Evolutionary conservation across 345 rosid species (phyloP).

Genomic region (Physaria fendleri): DNA sequence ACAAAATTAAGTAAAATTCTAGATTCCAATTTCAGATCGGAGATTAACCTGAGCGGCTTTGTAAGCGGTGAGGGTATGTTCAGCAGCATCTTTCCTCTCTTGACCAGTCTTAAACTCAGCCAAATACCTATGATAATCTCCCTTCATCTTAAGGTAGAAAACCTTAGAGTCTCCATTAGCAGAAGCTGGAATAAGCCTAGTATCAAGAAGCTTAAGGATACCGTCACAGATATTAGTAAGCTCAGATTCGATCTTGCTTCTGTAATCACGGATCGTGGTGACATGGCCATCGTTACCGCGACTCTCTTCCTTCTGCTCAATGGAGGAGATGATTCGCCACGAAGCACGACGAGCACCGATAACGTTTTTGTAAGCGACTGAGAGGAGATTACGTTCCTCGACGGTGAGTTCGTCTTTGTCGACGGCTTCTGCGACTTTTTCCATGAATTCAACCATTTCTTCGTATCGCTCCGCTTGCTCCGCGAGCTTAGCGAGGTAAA

Average conservation of each 20-base stretch:
- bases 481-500: constrained; percentile 89
- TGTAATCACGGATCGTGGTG: constrained; percentile 68
- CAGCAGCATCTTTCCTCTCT: constrained; percentile 87
- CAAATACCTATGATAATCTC: constrained; percentile 81
- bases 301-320: constrained; percentile 89
- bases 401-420: constrained; percentile 68
- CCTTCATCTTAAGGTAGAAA: constrained; percentile 91
- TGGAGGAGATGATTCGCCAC: constrained; percentile 87
- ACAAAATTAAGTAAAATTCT: neutral
- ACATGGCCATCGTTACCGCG: constrained; percentile 95
- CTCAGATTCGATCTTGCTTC: constrained; percentile 77
- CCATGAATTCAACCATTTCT: constrained; percentile 97
- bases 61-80: constrained; percentile 81
- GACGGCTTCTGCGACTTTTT: constrained; percentile 57
- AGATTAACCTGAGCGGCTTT: constrained; percentile 75
- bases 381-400: constrained; percentile 87
- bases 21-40: neutral
- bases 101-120: constrained; percentile 84
- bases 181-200: constrained; percentile 66
- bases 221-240: constrained; percentile 78
- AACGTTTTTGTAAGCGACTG: constrained; percentile 92
- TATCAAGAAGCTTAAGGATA: constrained; percentile 76
- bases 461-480: constrained; percentile 96
- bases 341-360: constrained; percentile 90
- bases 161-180: constrained; percentile 77